Evolutionary conservation across 768 basidiomycete species (phyloP).

Genomic region (Kwoniella sp.): DNA sequence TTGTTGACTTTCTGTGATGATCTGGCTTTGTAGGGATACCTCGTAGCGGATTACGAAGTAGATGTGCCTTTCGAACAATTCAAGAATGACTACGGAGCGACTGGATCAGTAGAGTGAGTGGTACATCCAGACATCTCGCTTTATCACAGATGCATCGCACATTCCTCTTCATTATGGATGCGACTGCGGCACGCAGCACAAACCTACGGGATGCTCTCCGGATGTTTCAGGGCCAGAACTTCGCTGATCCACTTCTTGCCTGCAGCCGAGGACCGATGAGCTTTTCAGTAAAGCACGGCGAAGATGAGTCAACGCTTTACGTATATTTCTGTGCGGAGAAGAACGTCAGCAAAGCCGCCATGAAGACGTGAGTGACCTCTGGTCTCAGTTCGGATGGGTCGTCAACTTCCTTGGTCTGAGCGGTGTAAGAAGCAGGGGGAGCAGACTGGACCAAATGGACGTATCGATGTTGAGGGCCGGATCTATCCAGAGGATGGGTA

Average conservation of each 20-base stretch:
- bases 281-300: conserved; percentile 78
- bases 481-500: no score
- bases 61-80: conserved; percentile 82
- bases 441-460: no score
- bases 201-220: no score
- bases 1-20: no score
- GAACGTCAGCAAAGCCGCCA: conserved; percentile 94
- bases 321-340: conserved; percentile 94
- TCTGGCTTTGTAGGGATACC: conserved; percentile 69
- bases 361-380: conserved; percentile 76
- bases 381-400: neutral
- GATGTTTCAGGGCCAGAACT: no score
- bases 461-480: no score
- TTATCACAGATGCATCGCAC: no score
- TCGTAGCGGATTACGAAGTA: conserved; percentile 91
- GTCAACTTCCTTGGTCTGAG: no score
- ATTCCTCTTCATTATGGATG: no score
- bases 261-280: conserved; percentile 81
- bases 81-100: conserved; percentile 68
- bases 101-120: conserved; percentile 82
- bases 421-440: no score
- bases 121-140: neutral
- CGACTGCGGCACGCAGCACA: no score
- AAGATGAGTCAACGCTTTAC: conserved; percentile 79
- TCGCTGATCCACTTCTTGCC: no score